Evolutionary conservation across 345 rosid genomes (phyloP).

Genomic region (Laguncularia racemosa): DNA sequence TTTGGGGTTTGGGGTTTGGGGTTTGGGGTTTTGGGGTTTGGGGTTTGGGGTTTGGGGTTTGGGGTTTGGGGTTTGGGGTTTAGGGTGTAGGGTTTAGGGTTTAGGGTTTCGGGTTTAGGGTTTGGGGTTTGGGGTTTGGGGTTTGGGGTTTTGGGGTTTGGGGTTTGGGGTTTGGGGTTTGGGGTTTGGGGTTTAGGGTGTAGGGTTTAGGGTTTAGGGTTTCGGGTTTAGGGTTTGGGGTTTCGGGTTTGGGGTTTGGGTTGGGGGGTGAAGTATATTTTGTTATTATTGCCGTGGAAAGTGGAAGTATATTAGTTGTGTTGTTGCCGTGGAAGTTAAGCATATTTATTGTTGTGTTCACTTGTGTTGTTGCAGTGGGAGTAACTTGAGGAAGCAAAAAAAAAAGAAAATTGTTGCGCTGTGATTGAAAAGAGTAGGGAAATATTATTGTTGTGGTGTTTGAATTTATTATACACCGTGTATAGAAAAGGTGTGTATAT

Average conservation of each 20-base stretch:
- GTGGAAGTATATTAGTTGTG: no score
- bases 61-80: constrained; percentile 1
- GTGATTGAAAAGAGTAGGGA: no score
- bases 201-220: constrained; percentile 1
- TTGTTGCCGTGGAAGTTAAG: no score
- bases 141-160: neutral
- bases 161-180: constrained; percentile 6
- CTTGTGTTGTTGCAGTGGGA: no score
- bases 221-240: constrained; percentile 1
- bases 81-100: neutral
- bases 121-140: neutral
- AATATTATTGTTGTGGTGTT: no score
- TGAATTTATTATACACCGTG: no score
- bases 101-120: neutral
- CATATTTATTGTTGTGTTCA: no score
- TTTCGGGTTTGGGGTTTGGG: constrained; percentile 1
- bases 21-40: neutral
- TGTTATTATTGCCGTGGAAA: no score
- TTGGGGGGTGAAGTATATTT: neutral
- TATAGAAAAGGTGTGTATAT: no score
- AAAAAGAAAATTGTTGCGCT: no score
- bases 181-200: neutral
- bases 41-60: constrained; percentile 2
- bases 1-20: neutral
- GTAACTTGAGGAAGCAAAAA: no score